Evolutionary conservation across 108 stramenopile species (phyloP).

Genomic region (Poteriospumella lacustris): DNA sequence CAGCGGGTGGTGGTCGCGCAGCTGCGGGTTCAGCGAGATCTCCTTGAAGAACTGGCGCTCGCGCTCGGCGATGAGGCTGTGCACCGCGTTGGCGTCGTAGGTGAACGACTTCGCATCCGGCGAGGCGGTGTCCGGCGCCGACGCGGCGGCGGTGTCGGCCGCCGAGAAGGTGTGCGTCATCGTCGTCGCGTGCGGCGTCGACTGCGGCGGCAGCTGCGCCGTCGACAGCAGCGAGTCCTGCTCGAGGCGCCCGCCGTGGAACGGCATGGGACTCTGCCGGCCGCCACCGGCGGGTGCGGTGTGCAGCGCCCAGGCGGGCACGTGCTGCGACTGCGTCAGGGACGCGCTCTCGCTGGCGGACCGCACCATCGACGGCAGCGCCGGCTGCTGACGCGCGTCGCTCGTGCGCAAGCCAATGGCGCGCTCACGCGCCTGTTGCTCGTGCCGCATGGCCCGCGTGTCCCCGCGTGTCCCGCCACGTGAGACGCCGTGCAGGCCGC

Average conservation of each 20-base stretch:
- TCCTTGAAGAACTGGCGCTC: slow-evolving; percentile 43
- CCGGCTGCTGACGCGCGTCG: slow-evolving; percentile 3
- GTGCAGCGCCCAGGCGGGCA: no score
- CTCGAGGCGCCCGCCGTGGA: not conserved
- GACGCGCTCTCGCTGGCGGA: not conserved
- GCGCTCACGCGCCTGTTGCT: not conserved
- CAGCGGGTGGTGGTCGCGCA: slow-evolving; percentile 41
- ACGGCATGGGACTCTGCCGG: no score
- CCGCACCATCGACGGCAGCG: not conserved
- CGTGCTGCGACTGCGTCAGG: no score
- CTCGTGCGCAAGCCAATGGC: slow-evolving; percentile 20
- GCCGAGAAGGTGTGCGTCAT: not conserved
- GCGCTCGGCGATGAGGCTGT: slow-evolving; percentile 20
- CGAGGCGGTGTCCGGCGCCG: not conserved
- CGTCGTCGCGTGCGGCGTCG: not conserved
- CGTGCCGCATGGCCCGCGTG: not conserved
- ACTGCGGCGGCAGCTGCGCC: not conserved
- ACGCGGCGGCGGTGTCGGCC: no score
- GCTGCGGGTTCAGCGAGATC: slow-evolving; percentile 29
- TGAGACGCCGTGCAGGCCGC: no score
- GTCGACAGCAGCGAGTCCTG: slow-evolving; percentile 17
- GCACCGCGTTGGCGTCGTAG: not conserved
- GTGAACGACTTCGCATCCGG: not conserved
- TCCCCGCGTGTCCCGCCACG: not conserved
- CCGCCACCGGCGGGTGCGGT: no score